Conservation (phyloP, 2,329 filamentous ascomycete genomes). For the Lasiodiplodia sp. region DNA sequence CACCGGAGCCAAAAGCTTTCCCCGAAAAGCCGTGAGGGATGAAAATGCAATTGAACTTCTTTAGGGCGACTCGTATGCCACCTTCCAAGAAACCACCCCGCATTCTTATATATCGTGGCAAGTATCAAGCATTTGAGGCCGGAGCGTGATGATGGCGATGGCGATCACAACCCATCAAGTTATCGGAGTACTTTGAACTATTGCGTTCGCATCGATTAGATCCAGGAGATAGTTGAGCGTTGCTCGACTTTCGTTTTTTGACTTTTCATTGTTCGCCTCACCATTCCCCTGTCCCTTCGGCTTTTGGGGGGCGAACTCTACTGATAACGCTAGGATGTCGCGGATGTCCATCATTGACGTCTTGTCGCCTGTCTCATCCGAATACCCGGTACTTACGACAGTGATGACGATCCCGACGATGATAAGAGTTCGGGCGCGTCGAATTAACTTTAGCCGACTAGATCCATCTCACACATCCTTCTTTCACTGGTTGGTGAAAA, state of each 20-base stretch:
- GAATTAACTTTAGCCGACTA: background rate
- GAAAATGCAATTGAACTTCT: no score
- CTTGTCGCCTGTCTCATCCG: background rate
- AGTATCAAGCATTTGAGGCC: background rate
- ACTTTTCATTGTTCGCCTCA: background rate
- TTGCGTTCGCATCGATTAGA: no score
- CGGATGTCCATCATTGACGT: background rate
- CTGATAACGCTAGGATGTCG: background rate
- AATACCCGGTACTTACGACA: background rate
- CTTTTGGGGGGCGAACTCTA: background rate
- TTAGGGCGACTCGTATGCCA: background rate
- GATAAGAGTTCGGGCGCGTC: background rate
- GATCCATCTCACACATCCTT: background rate
- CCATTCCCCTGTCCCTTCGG: background rate
- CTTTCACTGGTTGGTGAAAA: no score
- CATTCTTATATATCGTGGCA: background rate
- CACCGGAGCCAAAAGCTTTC: background rate
- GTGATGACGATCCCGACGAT: background rate
- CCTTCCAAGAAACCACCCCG: background rate
- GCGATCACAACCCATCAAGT: background rate
- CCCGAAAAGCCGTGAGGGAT: no score
- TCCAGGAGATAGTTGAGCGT: background rate
- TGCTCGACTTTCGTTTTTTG: background rate
- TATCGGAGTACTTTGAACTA: background rate
- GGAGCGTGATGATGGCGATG: background rate